Evolutionary conservation across 1,139 yeast genomes (phyloP).

Genomic region (Saccharomycopsis hybrid): DNA sequence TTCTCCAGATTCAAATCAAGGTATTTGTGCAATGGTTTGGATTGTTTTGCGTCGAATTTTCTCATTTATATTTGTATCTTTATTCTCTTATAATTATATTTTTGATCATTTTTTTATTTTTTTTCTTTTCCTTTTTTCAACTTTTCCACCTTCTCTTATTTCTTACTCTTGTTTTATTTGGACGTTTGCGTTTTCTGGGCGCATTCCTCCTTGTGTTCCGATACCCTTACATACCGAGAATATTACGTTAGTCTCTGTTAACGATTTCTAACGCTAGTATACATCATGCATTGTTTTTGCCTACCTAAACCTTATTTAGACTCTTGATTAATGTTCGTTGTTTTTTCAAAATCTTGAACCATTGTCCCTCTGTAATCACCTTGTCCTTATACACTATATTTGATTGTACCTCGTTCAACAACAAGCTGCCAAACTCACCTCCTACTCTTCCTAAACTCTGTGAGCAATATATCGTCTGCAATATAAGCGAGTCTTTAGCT

Average conservation of each 20-base stretch:
- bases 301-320: background rate
- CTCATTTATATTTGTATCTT: too few species aligned
- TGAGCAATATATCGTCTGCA: slow-evolving; percentile 72
- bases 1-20: too few species aligned
- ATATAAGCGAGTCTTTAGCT: slow-evolving; percentile 53
- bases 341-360: slow-evolving; percentile 21
- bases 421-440: slow-evolving; percentile 53
- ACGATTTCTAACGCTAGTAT: too few species aligned
- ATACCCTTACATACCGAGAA: too few species aligned
- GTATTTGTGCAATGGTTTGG: too few species aligned
- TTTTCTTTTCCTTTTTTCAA: slow-evolving; percentile 1
- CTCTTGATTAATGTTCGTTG: slow-evolving; percentile 12
- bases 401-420: slow-evolving; percentile 9
- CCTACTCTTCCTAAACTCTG: slow-evolving; percentile 67
- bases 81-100: too few species aligned
- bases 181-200: background rate
- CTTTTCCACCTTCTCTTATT: slow-evolving; percentile 1
- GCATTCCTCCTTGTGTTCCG: too few species aligned
- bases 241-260: too few species aligned
- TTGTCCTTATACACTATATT: background rate
- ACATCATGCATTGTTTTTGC: background rate
- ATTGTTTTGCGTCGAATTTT: too few species aligned
- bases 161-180: background rate
- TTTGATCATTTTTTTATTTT: too few species aligned
- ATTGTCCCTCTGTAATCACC: slow-evolving; percentile 26